Evolutionary conservation across 495 filamentous ascomycete genomes (phyloP).

Genomic region (Sordaria brevicollis): DNA sequence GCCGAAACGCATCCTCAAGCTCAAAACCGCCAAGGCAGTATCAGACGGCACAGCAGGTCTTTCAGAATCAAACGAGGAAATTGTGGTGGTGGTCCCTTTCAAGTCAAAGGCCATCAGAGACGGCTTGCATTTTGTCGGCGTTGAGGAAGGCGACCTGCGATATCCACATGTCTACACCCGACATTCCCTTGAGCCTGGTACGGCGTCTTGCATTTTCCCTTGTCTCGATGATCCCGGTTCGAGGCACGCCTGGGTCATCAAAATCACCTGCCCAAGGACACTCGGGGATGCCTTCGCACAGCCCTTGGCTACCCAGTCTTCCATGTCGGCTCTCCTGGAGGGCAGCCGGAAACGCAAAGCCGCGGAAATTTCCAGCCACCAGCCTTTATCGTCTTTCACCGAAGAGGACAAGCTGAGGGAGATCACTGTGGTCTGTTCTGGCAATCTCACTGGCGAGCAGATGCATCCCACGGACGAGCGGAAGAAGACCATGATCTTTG

Average conservation of each 20-base stretch:
- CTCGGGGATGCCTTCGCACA: conserved; percentile 69
- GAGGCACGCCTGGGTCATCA: conserved; percentile 78
- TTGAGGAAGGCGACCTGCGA: conserved; percentile 61
- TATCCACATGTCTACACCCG: conserved; percentile 90
- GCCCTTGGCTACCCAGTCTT: conserved; percentile 18
- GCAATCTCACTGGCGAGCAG: conserved; percentile 73
- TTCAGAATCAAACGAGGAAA: conserved; percentile 19
- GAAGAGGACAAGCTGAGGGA: conserved; percentile 81
- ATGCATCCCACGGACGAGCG: conserved; percentile 59
- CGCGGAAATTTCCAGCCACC: not conserved
- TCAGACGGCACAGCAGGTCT: conserved; percentile 16
- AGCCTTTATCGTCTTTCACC: conserved; percentile 7
- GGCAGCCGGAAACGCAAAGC: conserved; percentile 23
- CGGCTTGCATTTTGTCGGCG: conserved; percentile 83
- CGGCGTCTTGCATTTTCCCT: conserved; percentile 77
- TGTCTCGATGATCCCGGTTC: conserved; percentile 76
- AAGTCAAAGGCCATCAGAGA: conserved; percentile 61
- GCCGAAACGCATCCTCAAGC: conserved; percentile 18
- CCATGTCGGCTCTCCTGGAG: conserved; percentile 4
- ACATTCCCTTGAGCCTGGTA: conserved; percentile 65
- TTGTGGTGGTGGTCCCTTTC: conserved; percentile 60
- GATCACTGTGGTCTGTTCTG: conserved; percentile 81
- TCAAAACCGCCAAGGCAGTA: conserved; percentile 23
- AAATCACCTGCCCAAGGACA: conserved; percentile 73
- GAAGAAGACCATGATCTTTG: conserved; percentile 78